Percentiles rank a stretch among this genome's conserved stretches.
phyloP scores from a whole-genome alignment of 1,139 yeast species.

The Geotrichum candidum region DNA sequence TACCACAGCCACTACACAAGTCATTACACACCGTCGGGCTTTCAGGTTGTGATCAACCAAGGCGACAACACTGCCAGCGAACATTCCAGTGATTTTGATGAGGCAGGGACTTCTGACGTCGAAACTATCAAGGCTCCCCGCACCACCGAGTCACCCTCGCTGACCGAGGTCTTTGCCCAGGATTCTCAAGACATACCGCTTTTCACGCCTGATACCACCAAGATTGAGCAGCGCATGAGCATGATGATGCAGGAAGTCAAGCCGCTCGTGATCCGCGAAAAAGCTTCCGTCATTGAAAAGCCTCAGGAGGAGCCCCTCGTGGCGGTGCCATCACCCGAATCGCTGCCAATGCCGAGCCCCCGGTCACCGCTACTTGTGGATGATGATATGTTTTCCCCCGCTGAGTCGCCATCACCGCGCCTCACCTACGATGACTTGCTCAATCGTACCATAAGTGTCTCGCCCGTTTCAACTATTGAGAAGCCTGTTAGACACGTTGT shows the following conservation, averaged over 20 bases:
- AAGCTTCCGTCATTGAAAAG: neutral
- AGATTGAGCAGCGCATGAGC: conserved; percentile 4
- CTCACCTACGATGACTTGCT: neutral
- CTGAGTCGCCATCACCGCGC: neutral
- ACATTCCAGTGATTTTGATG: neutral
- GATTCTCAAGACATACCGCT: neutral
- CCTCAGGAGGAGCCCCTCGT: neutral
- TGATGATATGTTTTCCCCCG: neutral
- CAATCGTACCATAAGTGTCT: neutral
- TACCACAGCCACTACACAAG: conserved; percentile 13
- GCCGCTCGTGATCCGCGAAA: conserved; percentile 4
- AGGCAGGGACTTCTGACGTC: neutral
- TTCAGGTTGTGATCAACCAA: conserved; percentile 9
- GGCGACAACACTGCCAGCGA: conserved; percentile 5
- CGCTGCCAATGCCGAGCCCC: neutral
- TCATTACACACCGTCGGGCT: conserved; percentile 15
- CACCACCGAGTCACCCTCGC: neutral
- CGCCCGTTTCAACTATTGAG: neutral
- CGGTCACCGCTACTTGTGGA: neutral
- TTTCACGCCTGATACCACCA: neutral
- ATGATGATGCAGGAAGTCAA: conserved; percentile 3
- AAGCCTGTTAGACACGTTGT: neutral
- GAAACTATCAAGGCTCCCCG: conserved; percentile 2
- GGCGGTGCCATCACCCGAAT: neutral
- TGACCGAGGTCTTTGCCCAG: neutral